Evolutionary conservation across 768 basidiomycete species (phyloP).

Genomic region (Russula vinacea): DNA sequence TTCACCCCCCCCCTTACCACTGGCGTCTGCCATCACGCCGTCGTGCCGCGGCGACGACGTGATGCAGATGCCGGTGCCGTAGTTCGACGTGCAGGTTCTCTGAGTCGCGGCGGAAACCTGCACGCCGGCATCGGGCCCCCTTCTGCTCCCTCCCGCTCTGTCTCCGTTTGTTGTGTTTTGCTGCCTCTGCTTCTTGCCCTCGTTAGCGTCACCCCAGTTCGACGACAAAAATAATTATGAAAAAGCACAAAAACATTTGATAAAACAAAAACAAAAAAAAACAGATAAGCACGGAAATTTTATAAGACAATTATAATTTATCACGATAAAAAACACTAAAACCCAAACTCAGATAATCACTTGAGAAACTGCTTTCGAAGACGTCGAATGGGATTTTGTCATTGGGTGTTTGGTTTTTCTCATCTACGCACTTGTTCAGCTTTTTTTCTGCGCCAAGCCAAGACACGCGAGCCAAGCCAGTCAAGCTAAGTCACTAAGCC

Average conservation of each 20-base stretch:
- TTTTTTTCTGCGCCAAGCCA: too few species aligned
- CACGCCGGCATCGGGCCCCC: slow-evolving; percentile 8
- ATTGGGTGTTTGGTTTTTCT: not conserved
- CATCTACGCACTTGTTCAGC: not conserved
- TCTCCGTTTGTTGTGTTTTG: not conserved
- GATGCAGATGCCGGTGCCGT: slow-evolving; percentile 12
- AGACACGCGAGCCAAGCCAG: too few species aligned
- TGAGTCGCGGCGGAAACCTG: slow-evolving; percentile 21
- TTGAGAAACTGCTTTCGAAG: not conserved
- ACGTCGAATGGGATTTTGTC: not conserved
- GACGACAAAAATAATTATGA: not conserved
- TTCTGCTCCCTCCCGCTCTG: not conserved
- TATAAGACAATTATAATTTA: not conserved
- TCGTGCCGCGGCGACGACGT: slow-evolving; percentile 23
- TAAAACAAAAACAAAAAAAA: slow-evolving; percentile 2
- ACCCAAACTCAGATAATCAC: not conserved
- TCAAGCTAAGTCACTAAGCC: too few species aligned
- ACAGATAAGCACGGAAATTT: not conserved
- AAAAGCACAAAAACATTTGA: not conserved
- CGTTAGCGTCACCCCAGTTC: not conserved
- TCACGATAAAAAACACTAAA: not conserved
- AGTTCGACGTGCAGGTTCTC: slow-evolving; percentile 11
- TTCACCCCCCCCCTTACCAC: not conserved
- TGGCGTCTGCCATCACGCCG: slow-evolving; percentile 17
- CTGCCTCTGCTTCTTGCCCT: not conserved